These are phyloP conservation scores for Kurtzmaniella quercitrusa DNA, from an alignment of 1,139 yeast genomes.

Conservation along the genomic window DNA sequence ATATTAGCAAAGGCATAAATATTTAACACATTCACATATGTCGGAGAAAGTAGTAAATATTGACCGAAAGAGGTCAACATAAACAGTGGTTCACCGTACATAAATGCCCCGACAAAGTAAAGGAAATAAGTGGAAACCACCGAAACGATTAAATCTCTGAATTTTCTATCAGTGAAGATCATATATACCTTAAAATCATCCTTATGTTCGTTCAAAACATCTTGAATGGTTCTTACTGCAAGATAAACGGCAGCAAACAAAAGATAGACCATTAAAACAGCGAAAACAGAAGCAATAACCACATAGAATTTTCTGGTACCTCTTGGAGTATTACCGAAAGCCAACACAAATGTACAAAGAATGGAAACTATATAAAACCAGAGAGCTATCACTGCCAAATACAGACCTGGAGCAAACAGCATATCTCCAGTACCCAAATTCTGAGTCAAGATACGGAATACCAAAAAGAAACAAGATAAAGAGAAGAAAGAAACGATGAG, in stretches of 20 bases:
- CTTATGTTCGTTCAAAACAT: constrained; percentile 32
- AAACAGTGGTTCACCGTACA: constrained; percentile 77
- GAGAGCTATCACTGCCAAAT: constrained; percentile 37
- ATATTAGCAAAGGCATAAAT: constrained; percentile 84
- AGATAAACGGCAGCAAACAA: constrained; percentile 73
- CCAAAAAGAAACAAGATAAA: constrained; percentile 70
- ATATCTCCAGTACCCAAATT: constrained; percentile 49
- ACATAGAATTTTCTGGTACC: constrained; percentile 43
- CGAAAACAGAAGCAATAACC: constrained; percentile 39
- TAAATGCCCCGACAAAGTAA: constrained; percentile 69
- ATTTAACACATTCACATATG: constrained; percentile 72
- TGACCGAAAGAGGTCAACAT: constrained; percentile 72
- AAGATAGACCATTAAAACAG: constrained; percentile 46
- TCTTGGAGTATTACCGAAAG: constrained; percentile 47
- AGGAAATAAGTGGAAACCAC: constrained; percentile 79
- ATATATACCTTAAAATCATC: constrained; percentile 42
- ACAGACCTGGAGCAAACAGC: constrained; percentile 41
- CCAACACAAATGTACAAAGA: constrained; percentile 41
- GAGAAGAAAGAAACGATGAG: constrained; percentile 78
- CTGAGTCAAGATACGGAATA: constrained; percentile 60
- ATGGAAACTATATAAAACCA: constrained; percentile 43
- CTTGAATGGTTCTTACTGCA: constrained; percentile 66
- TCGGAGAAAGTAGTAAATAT: constrained; percentile 67
- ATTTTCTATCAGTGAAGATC: constrained; percentile 57
- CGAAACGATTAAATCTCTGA: constrained; percentile 86